phyloP scores from a whole-genome alignment of 805 yeast species.

The Candida pseudofarinosa region DNA sequence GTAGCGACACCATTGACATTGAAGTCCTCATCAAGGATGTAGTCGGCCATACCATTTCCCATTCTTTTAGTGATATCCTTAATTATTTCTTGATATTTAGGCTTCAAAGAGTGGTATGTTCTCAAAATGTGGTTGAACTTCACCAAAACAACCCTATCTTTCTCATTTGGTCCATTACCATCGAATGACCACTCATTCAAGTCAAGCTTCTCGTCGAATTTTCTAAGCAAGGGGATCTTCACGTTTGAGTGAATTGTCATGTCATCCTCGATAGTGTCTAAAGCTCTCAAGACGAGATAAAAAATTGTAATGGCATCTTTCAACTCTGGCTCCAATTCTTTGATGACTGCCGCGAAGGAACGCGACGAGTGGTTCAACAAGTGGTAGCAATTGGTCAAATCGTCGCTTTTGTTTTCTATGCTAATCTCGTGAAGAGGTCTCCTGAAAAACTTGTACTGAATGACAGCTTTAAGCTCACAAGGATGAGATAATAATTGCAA shows the following conservation, averaged over 20 bases:
- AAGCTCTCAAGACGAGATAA: slow-evolving; percentile 80
- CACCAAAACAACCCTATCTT: slow-evolving; percentile 76
- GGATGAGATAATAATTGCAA: slow-evolving; percentile 65
- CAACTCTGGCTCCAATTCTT: slow-evolving; percentile 86
- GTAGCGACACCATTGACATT: slow-evolving; percentile 77
- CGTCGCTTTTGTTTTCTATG: slow-evolving; percentile 18
- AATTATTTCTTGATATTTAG: slow-evolving; percentile 74
- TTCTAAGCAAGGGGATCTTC: slow-evolving; percentile 71
- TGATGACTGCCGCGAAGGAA: slow-evolving; percentile 90
- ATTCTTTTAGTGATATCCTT: slow-evolving; percentile 73
- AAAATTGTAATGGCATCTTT: slow-evolving; percentile 79
- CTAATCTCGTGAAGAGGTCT: slow-evolving; percentile 49
- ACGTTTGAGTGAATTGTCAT: slow-evolving; percentile 72
- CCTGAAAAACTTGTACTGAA: slow-evolving; percentile 56
- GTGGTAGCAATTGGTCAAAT: slow-evolving; percentile 59
- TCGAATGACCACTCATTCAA: slow-evolving; percentile 76
- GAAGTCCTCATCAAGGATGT: slow-evolving; percentile 71
- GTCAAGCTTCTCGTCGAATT: slow-evolving; percentile 60
- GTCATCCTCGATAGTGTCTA: slow-evolving; percentile 96
- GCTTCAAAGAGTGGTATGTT: slow-evolving; percentile 70
- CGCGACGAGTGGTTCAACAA: slow-evolving; percentile 72
- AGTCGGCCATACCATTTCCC: slow-evolving; percentile 99
- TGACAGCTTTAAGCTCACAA: slow-evolving; percentile 60
- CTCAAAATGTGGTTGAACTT: slow-evolving; percentile 66
- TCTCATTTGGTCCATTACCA: slow-evolving; percentile 71